Evolutionary conservation across 2,329 filamentous ascomycete genomes (phyloP).

Genomic region (Ceratocystiopsis sp.): DNA sequence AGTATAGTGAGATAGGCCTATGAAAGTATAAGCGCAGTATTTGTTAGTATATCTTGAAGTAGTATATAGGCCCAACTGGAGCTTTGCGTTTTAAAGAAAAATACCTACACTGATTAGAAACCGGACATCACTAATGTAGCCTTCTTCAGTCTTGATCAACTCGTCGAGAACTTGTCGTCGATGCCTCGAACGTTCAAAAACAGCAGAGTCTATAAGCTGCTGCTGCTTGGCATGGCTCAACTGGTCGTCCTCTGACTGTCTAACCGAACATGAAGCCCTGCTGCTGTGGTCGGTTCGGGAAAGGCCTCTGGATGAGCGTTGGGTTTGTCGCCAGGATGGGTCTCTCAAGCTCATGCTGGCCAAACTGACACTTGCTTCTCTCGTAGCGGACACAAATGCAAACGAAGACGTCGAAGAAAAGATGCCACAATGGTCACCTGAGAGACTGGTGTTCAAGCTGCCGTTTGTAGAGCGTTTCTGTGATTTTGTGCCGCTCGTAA

Average conservation of each 20-base stretch:
- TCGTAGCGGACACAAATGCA: conserved; percentile 63
- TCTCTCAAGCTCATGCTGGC: conserved; percentile 52
- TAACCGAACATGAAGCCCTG: conserved; percentile 40
- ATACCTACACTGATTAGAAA: conserved; percentile 59
- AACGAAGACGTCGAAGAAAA: conserved; percentile 60
- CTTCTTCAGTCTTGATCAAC: conserved; percentile 69
- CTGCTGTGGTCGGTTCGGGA: conserved; percentile 47
- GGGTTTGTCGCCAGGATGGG: conserved; percentile 36
- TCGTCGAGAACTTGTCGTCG: conserved; percentile 72
- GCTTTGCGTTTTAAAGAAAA: too few species aligned
- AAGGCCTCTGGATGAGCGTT: conserved; percentile 35
- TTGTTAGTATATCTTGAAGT: too few species aligned
- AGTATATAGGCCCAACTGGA: too few species aligned
- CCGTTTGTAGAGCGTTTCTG: too few species aligned
- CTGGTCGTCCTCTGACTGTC: conserved; percentile 47
- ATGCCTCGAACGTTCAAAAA: conserved; percentile 55
- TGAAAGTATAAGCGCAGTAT: background rate
- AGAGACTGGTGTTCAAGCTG: too few species aligned
- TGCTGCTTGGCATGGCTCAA: conserved; percentile 36
- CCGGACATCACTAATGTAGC: conserved; percentile 74
- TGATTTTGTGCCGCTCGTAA: too few species aligned
- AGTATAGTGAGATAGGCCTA: conserved; percentile 58
- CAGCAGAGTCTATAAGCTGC: conserved; percentile 42
- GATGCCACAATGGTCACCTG: conserved; percentile 25
- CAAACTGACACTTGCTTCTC: conserved; percentile 65